Evolutionary conservation across 768 basidiomycete species (phyloP), one percentile per base, ranked within the genome.

Genomic region (Tylopilus balloui): DNA sequence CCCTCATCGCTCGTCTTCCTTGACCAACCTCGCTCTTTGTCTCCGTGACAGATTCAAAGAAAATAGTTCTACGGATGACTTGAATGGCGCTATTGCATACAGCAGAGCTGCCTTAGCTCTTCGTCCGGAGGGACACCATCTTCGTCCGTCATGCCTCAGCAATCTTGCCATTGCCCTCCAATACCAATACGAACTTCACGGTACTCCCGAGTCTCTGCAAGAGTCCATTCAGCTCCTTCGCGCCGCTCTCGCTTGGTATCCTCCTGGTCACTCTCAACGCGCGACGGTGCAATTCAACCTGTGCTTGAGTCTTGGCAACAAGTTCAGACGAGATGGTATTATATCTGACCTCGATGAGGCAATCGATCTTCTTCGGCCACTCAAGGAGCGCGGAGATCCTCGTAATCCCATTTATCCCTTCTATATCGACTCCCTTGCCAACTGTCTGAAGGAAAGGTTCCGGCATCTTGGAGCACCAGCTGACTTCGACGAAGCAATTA

Each of bases 11-110:
- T 35, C 48, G 6, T 34, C 14, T 5, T 54, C 55, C 21, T 32
- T 42, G 24, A 49, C 42, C 14, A 41, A 48, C 31, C 51, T 44
- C 24, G 25, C 34, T 8, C 42, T 50, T 37, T 45, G 42, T 38
- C 42, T 45, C n/a, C 42, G 35, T 10, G 27, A 37, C 21, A 44
- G 42, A 24, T 44, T 34, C 42, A 32, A 34, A 15, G 42, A 44
- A 7, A 44, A 17, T 0, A 21, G 31, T 11, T n/a, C 31, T 6
- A 11, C 6, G 15, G 42, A 44, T 12, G 42, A 44, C 29, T 20
- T 44, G 12, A 31, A 34, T 12, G 4, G 11, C 12, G 42, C 42
- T 17, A 13, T 43, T 12, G 14, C 8, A 2, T 32, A 23, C 21
- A 19, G 21, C 14, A 43, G 42, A 43, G 20, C 20, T 23, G 29